Evolutionary conservation across 768 basidiomycete genomes (phyloP).

Genomic region (Lactarius sp.): DNA sequence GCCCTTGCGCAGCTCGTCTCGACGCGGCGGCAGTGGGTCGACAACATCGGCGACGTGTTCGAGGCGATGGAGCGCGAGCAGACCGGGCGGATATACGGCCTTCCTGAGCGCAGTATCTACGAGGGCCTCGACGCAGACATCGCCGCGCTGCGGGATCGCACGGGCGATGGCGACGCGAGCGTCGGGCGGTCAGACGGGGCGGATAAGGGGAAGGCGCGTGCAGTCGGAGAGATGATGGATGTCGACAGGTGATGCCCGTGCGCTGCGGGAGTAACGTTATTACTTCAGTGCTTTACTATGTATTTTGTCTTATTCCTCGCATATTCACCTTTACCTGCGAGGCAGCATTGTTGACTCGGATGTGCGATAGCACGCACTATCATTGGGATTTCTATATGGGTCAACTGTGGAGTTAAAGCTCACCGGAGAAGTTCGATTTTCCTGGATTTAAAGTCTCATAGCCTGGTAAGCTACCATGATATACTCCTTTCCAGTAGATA

Average conservation of each 20-base stretch:
- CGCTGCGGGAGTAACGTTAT: constrained; percentile 28
- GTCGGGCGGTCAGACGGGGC: constrained; percentile 32
- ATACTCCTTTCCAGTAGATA: background rate
- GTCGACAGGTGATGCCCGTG: constrained; percentile 40
- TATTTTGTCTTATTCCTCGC: constrained; percentile 17
- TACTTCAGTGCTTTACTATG: constrained; percentile 25
- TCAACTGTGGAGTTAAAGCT: background rate
- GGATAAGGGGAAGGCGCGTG: constrained; percentile 52
- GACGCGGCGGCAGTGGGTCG: constrained; percentile 75
- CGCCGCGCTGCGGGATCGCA: constrained; percentile 33
- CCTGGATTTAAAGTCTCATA: too few species aligned
- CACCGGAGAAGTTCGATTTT: background rate
- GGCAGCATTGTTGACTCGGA: background rate
- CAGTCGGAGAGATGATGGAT: constrained; percentile 53
- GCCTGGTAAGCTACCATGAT: background rate
- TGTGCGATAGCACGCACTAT: background rate
- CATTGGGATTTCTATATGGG: background rate
- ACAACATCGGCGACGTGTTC: constrained; percentile 69
- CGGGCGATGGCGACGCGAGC: constrained; percentile 28
- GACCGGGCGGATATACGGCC: constrained; percentile 72
- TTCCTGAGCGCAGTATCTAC: constrained; percentile 72
- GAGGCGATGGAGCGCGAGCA: constrained; percentile 59
- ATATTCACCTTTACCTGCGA: constrained; percentile 5
- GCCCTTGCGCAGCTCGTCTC: constrained; percentile 67
- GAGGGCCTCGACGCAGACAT: constrained; percentile 69